Evolutionary conservation across 2,329 filamentous ascomycete species (phyloP), one percentile per base, ranked within the genome.

Genomic region (Paraphoma chrysanthemicola): DNA sequence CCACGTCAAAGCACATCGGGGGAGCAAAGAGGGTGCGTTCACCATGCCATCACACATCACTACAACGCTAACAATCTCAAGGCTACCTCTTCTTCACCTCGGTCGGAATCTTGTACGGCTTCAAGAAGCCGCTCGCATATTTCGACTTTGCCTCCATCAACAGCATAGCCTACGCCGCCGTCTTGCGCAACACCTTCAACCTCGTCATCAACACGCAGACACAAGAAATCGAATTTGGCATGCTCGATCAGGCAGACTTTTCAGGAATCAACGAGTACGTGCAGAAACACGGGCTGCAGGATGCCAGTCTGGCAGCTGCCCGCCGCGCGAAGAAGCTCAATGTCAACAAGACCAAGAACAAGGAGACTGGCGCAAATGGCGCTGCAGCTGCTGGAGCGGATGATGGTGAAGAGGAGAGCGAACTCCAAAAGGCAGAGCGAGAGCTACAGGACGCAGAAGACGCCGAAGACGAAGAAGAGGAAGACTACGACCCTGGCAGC

Each of bases 161-260:
- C 49, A 83, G 83, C 18, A 82, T 88, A 44, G 86, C 84, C 39
- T 89, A 88, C 75, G 88, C 86, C 4, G 85, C 84, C 41, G 84
- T 89, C 16, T 78, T 89, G 6, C 86, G 88, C 63, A 83, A 86
- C 33, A 89, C 87, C 0, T 89, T 89, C 78, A 89, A 89, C 64
- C 81, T 89, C 33, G 86, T 86, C 63, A 81, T 89, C 53, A 78
- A 79, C 42, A 79, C 79, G 4, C 80, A 80, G 30, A 74, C 75
- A 1, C 80, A 85, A 64, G 86, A 89, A 60, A 79, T 86, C 16
- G 87, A 89, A 62, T 87, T 89, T 62, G 83, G 82, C 42, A 89
- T 89, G 86, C 77, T 89, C 42, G 87, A 89, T 60, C 86, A 89
- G 66, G 83, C 82, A 8, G 84, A 89, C 66, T 88, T 84, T 62